Evolutionary conservation across 345 rosid species (phyloP).

Genomic region (Geranium brycei): DNA sequence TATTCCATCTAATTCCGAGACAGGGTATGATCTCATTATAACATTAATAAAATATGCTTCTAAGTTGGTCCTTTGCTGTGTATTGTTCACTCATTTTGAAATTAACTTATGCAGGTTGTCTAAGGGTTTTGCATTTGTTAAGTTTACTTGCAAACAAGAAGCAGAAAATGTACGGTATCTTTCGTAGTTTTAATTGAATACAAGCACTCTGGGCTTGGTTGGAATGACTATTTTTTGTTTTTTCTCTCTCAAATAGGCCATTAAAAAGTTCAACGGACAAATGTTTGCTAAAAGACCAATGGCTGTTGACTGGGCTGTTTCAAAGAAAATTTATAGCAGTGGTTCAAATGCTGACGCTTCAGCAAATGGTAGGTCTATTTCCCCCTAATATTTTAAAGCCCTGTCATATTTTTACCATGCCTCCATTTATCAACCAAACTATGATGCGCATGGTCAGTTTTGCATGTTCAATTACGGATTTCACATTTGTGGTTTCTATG

Average conservation of each 20-base stretch:
- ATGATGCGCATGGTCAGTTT: no score
- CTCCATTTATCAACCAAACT: no score
- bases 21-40: slow-evolving; percentile 42
- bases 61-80: neutral
- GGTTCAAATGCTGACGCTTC: slow-evolving; percentile 27
- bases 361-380: slow-evolving; percentile 40
- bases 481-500: no score
- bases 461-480: no score
- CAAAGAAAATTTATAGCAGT: slow-evolving; percentile 63
- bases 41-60: neutral
- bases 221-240: neutral
- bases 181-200: slow-evolving; percentile 5
- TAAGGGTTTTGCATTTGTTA: slow-evolving; percentile 90
- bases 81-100: neutral
- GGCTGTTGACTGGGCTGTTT: slow-evolving; percentile 95
- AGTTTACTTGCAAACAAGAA: slow-evolving; percentile 76
- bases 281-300: slow-evolving; percentile 62
- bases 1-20: slow-evolving; percentile 57
- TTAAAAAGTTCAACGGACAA: slow-evolving; percentile 75
- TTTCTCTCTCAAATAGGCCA: slow-evolving; percentile 45
- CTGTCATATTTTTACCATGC: no score
- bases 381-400: slow-evolving; percentile 3
- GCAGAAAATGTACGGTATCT: slow-evolving; percentile 60
- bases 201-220: neutral
- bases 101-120: slow-evolving; percentile 48